Evolutionary conservation across 129 eudicot genomes (phyloP).

Genomic region (Chrysanthemum makinoi): DNA sequence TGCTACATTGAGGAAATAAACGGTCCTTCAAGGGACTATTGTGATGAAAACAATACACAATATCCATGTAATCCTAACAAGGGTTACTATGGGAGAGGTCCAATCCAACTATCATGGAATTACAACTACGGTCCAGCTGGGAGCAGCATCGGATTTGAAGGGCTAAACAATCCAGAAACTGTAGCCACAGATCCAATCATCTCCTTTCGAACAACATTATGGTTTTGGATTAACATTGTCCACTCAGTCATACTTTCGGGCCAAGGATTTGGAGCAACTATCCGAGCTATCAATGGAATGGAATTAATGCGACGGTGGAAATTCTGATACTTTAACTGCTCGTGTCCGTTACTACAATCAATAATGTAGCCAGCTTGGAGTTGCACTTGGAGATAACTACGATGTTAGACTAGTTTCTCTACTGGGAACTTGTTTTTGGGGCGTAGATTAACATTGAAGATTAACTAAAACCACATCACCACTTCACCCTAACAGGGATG

Average conservation of each 20-base stretch:
- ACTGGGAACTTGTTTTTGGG: no score
- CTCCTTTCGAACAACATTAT: slow-evolving; percentile 29
- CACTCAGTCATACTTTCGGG: slow-evolving; percentile 29
- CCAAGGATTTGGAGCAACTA: slow-evolving; percentile 38
- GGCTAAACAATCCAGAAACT: slow-evolving; percentile 35
- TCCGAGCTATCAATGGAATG: slow-evolving; percentile 30
- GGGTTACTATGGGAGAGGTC: slow-evolving; percentile 41
- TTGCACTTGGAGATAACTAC: slow-evolving; percentile 29
- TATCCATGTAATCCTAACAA: slow-evolving; percentile 36
- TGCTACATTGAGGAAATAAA: slow-evolving; percentile 32
- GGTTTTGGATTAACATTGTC: slow-evolving; percentile 34
- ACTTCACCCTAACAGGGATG: no score
- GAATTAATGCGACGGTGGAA: slow-evolving; percentile 34
- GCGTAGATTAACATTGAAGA: no score
- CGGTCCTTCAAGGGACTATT: slow-evolving; percentile 31
- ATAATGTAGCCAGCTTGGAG: slow-evolving; percentile 35
- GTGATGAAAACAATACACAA: slow-evolving; percentile 25
- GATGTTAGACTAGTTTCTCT: slow-evolving; percentile 20
- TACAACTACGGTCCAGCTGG: slow-evolving; percentile 38
- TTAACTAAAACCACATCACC: no score
- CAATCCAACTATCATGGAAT: slow-evolving; percentile 35
- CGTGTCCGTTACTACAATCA: slow-evolving; percentile 32
- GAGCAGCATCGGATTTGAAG: slow-evolving; percentile 25
- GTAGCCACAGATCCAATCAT: slow-evolving; percentile 32
- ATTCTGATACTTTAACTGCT: slow-evolving; percentile 9